These are phyloP conservation scores for Cercospora berteroae DNA, from an alignment of 2,329 filamentous ascomycete genomes.

Conservation along the genomic window DNA sequence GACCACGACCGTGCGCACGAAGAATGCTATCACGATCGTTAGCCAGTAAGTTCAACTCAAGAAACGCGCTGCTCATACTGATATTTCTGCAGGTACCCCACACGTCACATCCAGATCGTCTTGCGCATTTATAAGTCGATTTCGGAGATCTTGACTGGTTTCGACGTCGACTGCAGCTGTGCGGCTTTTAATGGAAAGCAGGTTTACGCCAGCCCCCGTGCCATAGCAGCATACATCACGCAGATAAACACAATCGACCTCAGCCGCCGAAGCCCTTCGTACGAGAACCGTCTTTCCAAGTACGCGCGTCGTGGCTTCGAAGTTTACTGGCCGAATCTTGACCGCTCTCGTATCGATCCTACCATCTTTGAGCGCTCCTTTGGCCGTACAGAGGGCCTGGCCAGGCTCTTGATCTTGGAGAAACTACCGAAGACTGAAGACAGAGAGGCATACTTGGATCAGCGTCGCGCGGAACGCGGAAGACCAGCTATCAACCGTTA, in stretches of 20 bases:
- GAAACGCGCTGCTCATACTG: not conserved
- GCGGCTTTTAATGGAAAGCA: constrained; percentile 77
- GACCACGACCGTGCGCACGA: constrained; percentile 79
- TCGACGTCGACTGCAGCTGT: constrained; percentile 83
- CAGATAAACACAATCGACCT: constrained; percentile 81
- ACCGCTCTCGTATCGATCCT: constrained; percentile 74
- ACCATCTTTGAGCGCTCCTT: constrained; percentile 86
- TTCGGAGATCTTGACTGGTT: constrained; percentile 81
- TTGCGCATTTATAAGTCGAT: constrained; percentile 80
- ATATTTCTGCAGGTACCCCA: constrained; percentile 49
- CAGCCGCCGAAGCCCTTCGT: constrained; percentile 75
- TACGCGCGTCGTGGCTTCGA: constrained; percentile 84
- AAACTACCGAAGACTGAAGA: constrained; percentile 67
- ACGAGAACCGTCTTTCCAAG: constrained; percentile 82
- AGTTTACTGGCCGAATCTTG: constrained; percentile 72
- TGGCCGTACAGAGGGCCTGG: constrained; percentile 70
- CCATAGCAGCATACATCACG: constrained; percentile 74
- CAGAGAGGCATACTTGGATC: constrained; percentile 67
- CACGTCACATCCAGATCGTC: constrained; percentile 81
- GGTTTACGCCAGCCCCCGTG: constrained; percentile 75
- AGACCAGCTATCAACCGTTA: constrained; percentile 56
- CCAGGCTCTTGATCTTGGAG: constrained; percentile 75
- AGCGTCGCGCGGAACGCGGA: constrained; percentile 69
- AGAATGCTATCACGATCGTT: constrained; percentile 82
- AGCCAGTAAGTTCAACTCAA: constrained; percentile 59